Evolutionary conservation across 306 rosid genomes (phyloP), one percentile per base, ranked within the genome.

Genomic region (Corylus americana): DNA sequence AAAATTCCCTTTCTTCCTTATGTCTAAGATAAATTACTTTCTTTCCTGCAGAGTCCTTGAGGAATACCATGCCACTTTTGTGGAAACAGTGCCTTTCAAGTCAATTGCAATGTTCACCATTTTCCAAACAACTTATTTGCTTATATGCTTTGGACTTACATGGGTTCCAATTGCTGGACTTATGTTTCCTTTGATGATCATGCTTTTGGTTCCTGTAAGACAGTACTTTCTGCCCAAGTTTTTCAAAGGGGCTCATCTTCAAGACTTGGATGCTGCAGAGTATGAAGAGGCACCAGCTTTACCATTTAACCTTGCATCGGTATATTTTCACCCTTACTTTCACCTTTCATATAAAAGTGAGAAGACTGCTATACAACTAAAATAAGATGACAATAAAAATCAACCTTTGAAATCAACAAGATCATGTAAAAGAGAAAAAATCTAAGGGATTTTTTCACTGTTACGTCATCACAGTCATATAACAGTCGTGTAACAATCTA

Each of bases 81-180:
- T 96, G n/a, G 99, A 96, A 83, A 96, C 97, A n/a, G 99, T 96
- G 76, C 98, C 99, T 45, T 91, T 96, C 90, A 93, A 84, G 88
- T 75, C 97, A 39, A 93, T 96, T 55, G 98, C 85, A 51, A 51
- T 22, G 57, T 93, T 96, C 79, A 96, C 99, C 73, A 48, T 90
- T 35, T 93, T 96, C 89, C 99, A 96, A 81, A 90, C 96, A 20
- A 13, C 73, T 49, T 96, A 96, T 79, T 86, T 96, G 89, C 88
- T 96, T 13, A 55, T 82, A 55, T 96, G 99, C 70, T 96, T 96
- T 88, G 97, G 98, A 73, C 92, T 96, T 59, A 96, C 99, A 12
- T 96, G 99, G 99, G 83, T 96, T 82, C 98, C 99, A 13, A 91
- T 96, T 45, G 99, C 99, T 0, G 98, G 99, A 31, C 87, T 96